Percentiles rank a stretch among this genome's conserved stretches.
phyloP scores from a whole-genome alignment of 2,329 filamentous ascomycete species.

The Arthrobotrys musiformis region DNA sequence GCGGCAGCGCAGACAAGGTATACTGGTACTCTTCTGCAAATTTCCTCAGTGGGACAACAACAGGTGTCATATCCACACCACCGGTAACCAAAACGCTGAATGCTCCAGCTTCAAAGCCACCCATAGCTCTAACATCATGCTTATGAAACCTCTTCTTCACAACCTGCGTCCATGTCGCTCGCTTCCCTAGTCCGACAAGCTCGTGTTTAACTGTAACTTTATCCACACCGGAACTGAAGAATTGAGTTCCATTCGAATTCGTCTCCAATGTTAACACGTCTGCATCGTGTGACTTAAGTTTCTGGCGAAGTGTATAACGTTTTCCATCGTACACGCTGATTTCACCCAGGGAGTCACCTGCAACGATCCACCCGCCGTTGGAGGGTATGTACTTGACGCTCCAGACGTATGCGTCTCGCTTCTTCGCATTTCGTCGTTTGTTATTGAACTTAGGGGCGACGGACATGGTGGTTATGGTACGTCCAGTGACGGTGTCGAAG shows the following conservation, averaged over 20 bases:
- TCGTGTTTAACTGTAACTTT: slow-evolving; percentile 85
- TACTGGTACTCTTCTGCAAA: slow-evolving; percentile 83
- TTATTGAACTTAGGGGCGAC: slow-evolving; percentile 80
- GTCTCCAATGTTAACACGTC: slow-evolving; percentile 89
- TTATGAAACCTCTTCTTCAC: slow-evolving; percentile 86
- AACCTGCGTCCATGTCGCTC: slow-evolving; percentile 81
- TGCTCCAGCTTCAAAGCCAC: slow-evolving; percentile 82
- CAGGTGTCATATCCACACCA: slow-evolving; percentile 85
- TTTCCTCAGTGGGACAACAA: slow-evolving; percentile 81
- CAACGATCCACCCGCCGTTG: slow-evolving; percentile 82
- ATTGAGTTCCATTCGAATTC: slow-evolving; percentile 79
- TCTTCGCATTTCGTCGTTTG: slow-evolving; percentile 53
- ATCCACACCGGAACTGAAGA: slow-evolving; percentile 93
- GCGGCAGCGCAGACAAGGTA: slow-evolving; percentile 83
- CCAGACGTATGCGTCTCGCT: slow-evolving; percentile 89
- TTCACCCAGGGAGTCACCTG: slow-evolving; percentile 93
- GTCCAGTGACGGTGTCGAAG: slow-evolving; percentile 83
- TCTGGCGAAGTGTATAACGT: slow-evolving; percentile 87
- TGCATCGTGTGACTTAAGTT: slow-evolving; percentile 85
- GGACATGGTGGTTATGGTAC: slow-evolving; percentile 82
- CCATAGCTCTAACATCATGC: slow-evolving; percentile 95
- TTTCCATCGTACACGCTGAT: slow-evolving; percentile 93
- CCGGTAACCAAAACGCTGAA: slow-evolving; percentile 91
- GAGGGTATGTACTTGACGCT: slow-evolving; percentile 76
- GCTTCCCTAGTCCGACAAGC: slow-evolving; percentile 70